These are phyloP conservation scores for Penicillium sp. DNA, from an alignment of 2,329 filamentous ascomycete species.

Conservation along the genomic window DNA sequence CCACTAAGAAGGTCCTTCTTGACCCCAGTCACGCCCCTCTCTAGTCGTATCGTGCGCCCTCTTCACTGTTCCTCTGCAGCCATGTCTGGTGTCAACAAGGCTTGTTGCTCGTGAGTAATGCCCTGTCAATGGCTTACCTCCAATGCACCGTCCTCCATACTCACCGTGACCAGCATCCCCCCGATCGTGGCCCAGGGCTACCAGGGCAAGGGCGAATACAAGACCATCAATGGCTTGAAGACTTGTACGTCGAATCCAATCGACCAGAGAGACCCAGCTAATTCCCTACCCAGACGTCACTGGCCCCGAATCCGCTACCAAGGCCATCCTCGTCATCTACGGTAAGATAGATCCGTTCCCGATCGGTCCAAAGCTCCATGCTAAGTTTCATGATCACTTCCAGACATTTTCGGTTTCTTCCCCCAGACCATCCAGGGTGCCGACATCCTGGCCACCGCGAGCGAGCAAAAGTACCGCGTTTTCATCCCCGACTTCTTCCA, in stretches of 20 bases:
- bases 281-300: slow-evolving; percentile 48
- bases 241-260: slow-evolving; percentile 45
- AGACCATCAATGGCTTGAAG: slow-evolving; percentile 52
- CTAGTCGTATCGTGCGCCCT: too few relatives aligned
- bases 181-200: slow-evolving; percentile 41
- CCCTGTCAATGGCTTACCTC: background rate
- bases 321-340: slow-evolving; percentile 51
- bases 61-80: slow-evolving; percentile 20
- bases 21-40: too few relatives aligned
- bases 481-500: slow-evolving; percentile 90
- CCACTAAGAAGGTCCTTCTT: too few relatives aligned
- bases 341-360: too few relatives aligned
- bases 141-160: too few relatives aligned
- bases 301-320: slow-evolving; percentile 47
- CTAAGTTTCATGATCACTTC: too few relatives aligned
- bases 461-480: slow-evolving; percentile 65
- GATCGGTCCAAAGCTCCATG: too few relatives aligned
- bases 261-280: too few relatives aligned
- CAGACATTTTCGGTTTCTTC: slow-evolving; percentile 58
- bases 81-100: slow-evolving; percentile 39
- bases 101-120: slow-evolving; percentile 37
- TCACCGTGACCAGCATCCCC: slow-evolving; percentile 28
- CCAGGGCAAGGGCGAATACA: slow-evolving; percentile 51
- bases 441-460: slow-evolving; percentile 52
- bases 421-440: slow-evolving; percentile 55